Percentiles rank a stretch among this genome's conserved stretches.
Evolutionary conservation across 352 stramenopile species (phyloP).

Genomic region (Hyphochytrium catenoides): DNA sequence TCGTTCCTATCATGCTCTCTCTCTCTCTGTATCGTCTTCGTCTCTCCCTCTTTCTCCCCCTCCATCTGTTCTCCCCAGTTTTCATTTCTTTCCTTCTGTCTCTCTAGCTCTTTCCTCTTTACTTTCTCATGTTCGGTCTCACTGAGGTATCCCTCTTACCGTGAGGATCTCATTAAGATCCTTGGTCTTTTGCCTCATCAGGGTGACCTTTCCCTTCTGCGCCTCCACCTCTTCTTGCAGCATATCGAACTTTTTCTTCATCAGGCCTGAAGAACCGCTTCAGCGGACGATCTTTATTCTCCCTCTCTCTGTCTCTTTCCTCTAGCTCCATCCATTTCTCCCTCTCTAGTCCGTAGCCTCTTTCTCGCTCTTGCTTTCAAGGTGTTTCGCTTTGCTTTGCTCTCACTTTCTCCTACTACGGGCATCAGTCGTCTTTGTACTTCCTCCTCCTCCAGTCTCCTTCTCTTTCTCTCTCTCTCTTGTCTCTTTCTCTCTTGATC

Average conservation of each 20-base stretch:
- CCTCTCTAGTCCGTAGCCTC: too few relatives aligned
- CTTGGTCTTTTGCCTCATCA: constrained; percentile 60
- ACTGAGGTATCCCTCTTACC: not conserved
- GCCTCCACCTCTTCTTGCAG: constrained; percentile 75
- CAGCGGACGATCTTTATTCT: too few relatives aligned
- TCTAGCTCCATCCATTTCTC: constrained; percentile 2
- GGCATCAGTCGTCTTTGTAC: too few relatives aligned
- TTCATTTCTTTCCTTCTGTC: too few relatives aligned
- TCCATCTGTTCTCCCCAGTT: not conserved
- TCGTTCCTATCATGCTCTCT: not conserved
- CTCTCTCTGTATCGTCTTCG: constrained; percentile 5
- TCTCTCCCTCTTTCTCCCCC: constrained; percentile 3
- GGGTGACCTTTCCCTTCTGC: constrained; percentile 66
- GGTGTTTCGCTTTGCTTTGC: too few relatives aligned
- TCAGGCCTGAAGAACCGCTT: too few relatives aligned
- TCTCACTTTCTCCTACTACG: too few relatives aligned
- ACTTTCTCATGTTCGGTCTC: constrained; percentile 1
- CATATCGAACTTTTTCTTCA: constrained; percentile 75
- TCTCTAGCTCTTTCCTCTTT: too few relatives aligned
- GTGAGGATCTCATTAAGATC: constrained; percentile 55
- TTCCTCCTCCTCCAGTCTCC: too few relatives aligned
- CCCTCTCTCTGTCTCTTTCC: constrained; percentile 74
- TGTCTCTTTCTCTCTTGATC: too few relatives aligned
- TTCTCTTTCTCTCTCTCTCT: too few relatives aligned
- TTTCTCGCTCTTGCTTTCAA: too few relatives aligned